Evolutionary conservation across 768 basidiomycete species (phyloP), one percentile per base, ranked within the genome.

Genomic region (Boletus eberwhitei): DNA sequence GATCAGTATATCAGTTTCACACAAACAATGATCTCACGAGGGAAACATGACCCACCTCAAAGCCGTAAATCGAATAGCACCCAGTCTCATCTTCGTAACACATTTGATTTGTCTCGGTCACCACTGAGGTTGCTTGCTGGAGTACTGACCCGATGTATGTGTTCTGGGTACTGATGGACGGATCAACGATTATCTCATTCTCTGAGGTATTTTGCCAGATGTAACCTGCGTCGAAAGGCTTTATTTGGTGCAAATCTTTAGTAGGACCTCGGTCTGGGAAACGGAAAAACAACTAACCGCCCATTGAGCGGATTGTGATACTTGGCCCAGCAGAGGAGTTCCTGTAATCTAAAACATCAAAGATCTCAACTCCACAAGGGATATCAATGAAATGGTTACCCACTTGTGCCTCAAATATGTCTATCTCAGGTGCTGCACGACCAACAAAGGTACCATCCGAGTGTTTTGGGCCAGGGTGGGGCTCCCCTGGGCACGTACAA

Each of bases 271-370:
- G 36, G 16, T 49, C 42, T 39, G 5, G 14, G 48, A 48, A 45
- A 43, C 43, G 42, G 52, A 48, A 46, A 59, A 61, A 16, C 19
- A 13, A 78, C 86, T 65, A 58, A 87, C 87, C 59, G 83, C 87
- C 84, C 85, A 90, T 70, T 96, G 93, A 24, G 82, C 88, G 14
- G 86, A 88, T 67, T 94, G 91, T 13, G 90, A 93, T 17, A 95
- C 91, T 55, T 83, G 77, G 13, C 78, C 81, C 6, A 66, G 54
- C 59, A 80, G 75, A 57, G 70, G 78, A 12, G 61, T 68, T 37
- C 66, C 73, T 57, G 71, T 79, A 60, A 80, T 80, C 87, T 75
- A 69, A 60, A 55, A 72, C 70, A 29, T 35, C 44, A n/a, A 55
- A 9, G 9, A 65, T 66, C 22, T 57, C 26, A 39, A 44, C 39